Base-by-base conservation (phyloP, 371 early-diverging fungal genomes). In the Saksenaea oblongispora region DNA sequence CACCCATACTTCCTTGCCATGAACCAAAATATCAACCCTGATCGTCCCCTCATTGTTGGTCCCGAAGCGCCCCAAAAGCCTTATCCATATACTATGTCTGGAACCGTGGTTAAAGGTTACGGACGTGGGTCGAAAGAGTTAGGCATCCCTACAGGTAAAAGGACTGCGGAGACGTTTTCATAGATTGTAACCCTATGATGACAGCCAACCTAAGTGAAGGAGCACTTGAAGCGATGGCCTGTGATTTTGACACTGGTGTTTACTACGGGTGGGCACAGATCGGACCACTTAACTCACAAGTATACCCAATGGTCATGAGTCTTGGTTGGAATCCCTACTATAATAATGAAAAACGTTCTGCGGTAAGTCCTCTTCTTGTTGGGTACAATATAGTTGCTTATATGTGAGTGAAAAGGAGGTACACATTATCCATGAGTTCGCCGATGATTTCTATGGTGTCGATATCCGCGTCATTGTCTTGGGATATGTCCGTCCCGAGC, bases 251-350 rank as follows among this genome's bases (percentile, higher is more conserved):
- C 1, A 88, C 91, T 22, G 99, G 99, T 58, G 93, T 99, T 57
- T 97, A 97, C 81, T 95, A 91, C 70, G 99, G 99, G 3, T 96
- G 94, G 94, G 95, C 94, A 18, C 84, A 87, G 35, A 89, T 98
- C 34, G 81, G 74, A 13, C 73, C 71, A 64, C 70, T 69, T 15
- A 59, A 69, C 39, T 64, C 72, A 5, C 61, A 69, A 17, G 90
- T 97, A 13, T 88, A 88, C 66, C 96, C 96, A 1, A 98, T 98
- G 98, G 98, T 97, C 34, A 96, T 97, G 96, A 95, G 95, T 64
- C 87, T 94, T 55, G 99, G 99, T 22, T 99, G 98, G 98, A 99
- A 99, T 74, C 98, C 98, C 26, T 98, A 87, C 73, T 99, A 95
- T 75, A 91, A 98, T 71, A 98, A 98, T 76, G 94, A 96, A 71